Evolutionary conservation across 1,139 yeast species (phyloP), one percentile per base, ranked within the genome.

Genomic region (Kodamaea ohmeri): DNA sequence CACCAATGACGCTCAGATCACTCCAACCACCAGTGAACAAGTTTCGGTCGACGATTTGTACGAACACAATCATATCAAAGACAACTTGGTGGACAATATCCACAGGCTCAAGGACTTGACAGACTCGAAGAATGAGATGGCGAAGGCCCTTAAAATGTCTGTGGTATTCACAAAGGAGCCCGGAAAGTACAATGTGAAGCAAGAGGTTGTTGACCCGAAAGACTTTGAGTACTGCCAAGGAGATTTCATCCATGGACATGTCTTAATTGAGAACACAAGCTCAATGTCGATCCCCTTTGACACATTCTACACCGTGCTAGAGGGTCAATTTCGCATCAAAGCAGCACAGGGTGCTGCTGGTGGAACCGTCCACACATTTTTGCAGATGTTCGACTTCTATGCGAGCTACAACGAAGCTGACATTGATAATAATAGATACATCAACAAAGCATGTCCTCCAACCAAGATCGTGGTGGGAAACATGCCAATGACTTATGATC

Each of bases 391-490:
- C 45, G 73, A 67, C 46, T 66, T 65, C 48, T 60, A 59, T 40
- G 73, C 72, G 4, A 63, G 67, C 26, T 67, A 71, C 71, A 65
- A 62, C 40, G 72, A 66, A 41, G 71, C 61, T 0, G 52, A 48
- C 37, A 52, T 65, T 21, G 70, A 65, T 43, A 42, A 51, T 2
- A 49, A 62, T 1, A 69, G 63, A 24, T 49, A 58, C 38, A 49
- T 58, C 38, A 50, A 61, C 40, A 67, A 6, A 16, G 67, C 3
- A 6, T 50, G 54, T 32, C 43, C 49, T 8, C 56, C 54, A 11
- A 34, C 40, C n/a, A 39, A 39, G 18, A 44, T 41, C 2, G 43
- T 53, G 11, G 12, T 19, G 4, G 32, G 8, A n/a, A 19, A 19
- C 16, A 5, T n/a, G n/a, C 7, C 16, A 4, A 11, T 12, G 4